These are phyloP conservation scores for Russula dissimulans DNA, from an alignment of 768 basidiomycete genomes.

Conservation along the genomic window DNA sequence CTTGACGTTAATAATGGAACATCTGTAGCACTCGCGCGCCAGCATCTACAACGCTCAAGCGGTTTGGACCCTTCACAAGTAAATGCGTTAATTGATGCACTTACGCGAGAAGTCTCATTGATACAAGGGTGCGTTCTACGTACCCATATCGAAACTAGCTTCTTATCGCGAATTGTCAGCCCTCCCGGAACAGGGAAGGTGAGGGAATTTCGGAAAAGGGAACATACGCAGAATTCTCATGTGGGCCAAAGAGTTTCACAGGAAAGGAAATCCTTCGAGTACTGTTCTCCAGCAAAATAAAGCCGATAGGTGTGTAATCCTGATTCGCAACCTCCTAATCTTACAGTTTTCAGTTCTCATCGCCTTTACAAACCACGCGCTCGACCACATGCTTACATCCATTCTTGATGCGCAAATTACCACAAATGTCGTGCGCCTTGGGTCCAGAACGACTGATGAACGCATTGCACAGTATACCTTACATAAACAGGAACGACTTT, in stretches of 20 bases:
- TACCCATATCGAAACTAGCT: background rate
- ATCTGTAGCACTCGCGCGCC: slow-evolving; percentile 41
- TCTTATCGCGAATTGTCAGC: slow-evolving; percentile 26
- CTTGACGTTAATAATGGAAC: slow-evolving; percentile 32
- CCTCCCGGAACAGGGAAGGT: slow-evolving; percentile 79
- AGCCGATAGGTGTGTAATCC: slow-evolving; percentile 36
- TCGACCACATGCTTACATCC: slow-evolving; percentile 61
- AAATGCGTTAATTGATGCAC: slow-evolving; percentile 53
- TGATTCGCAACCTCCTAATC: background rate
- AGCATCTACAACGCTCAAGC: slow-evolving; percentile 38
- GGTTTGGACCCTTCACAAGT: slow-evolving; percentile 63
- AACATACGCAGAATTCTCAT: background rate
- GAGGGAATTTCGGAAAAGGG: background rate
- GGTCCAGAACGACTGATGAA: slow-evolving; percentile 53
- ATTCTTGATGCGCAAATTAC: slow-evolving; percentile 62
- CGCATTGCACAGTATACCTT: slow-evolving; percentile 53
- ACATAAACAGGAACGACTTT: slow-evolving; percentile 43
- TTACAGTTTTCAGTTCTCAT: slow-evolving; percentile 30
- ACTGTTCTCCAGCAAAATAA: slow-evolving; percentile 42
- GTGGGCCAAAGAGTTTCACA: slow-evolving; percentile 43
- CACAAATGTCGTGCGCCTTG: slow-evolving; percentile 53
- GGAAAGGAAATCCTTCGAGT: slow-evolving; percentile 63
- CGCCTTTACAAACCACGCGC: slow-evolving; percentile 71
- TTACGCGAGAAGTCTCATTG: slow-evolving; percentile 51
- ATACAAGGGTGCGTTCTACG: slow-evolving; percentile 54